These are phyloP conservation scores for Malassezia equina DNA, from an alignment of 1,284 basidiomycete genomes.

Conservation along the genomic window DNA sequence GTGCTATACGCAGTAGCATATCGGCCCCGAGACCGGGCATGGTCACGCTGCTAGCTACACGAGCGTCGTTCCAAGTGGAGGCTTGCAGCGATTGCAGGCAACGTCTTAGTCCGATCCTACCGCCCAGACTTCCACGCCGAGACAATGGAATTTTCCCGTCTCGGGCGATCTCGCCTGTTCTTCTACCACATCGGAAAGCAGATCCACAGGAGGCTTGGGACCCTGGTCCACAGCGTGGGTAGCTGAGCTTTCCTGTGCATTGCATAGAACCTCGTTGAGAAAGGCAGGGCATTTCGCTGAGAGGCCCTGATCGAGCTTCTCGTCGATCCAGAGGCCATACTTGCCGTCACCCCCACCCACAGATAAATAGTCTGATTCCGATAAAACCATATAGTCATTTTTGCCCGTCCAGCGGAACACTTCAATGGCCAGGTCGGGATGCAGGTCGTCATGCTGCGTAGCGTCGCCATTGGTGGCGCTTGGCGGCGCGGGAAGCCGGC, in stretches of 20 bases:
- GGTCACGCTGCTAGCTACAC: not conserved
- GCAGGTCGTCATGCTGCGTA: constrained; percentile 1
- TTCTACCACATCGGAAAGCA: constrained; percentile 6
- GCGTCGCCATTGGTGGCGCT: constrained; percentile 23
- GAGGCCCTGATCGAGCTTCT: constrained; percentile 68
- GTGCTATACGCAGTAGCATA: not conserved
- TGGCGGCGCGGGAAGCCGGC: constrained; percentile 29
- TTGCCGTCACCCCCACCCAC: constrained; percentile 41
- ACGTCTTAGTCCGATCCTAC: constrained; percentile 51
- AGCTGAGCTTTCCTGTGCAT: constrained; percentile 4
- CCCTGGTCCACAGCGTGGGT: constrained; percentile 2
- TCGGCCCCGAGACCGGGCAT: not conserved
- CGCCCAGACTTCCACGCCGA: constrained; percentile 74
- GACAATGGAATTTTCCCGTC: constrained; percentile 64
- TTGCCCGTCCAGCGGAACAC: constrained; percentile 76
- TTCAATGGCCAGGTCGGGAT: constrained; percentile 48
- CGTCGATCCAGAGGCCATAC: constrained; percentile 73
- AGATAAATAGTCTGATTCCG: constrained; percentile 53
- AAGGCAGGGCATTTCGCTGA: constrained; percentile 77
- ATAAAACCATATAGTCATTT: constrained; percentile 81
- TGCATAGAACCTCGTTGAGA: constrained; percentile 70
- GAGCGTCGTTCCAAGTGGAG: not conserved
- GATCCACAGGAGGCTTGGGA: constrained; percentile 3
- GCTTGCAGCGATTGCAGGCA: not conserved
- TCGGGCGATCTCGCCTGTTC: constrained; percentile 51